phyloP scores from a whole-genome alignment of 176 grass and related monocot species.

The Eragrostis curvula region DNA sequence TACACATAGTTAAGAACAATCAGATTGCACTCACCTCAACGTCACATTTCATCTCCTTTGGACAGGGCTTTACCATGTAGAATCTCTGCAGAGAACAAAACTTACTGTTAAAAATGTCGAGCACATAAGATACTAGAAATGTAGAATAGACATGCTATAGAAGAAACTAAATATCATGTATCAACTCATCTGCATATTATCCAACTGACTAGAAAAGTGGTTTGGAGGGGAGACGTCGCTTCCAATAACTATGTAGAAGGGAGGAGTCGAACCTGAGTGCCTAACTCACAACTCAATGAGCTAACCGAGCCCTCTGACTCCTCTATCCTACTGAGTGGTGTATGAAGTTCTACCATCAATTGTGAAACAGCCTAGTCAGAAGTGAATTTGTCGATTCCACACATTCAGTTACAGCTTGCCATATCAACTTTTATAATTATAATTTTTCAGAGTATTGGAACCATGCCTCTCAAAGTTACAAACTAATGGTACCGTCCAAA shows the following conservation, averaged over 20 bases:
- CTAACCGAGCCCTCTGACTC: no score
- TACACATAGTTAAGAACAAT: not conserved
- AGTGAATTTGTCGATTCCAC: slow-evolving; percentile 4
- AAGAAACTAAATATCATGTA: not conserved
- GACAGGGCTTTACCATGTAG: slow-evolving; percentile 97
- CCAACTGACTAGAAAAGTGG: not conserved
- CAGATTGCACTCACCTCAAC: slow-evolving; percentile 71
- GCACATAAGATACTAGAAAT: slow-evolving; percentile 5
- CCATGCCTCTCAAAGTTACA: not conserved
- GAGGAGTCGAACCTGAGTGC: no score
- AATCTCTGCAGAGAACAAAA: slow-evolving; percentile 74
- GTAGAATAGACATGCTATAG: not conserved
- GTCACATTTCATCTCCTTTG: slow-evolving; percentile 98
- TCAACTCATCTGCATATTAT: slow-evolving; percentile 31
- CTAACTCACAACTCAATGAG: no score
- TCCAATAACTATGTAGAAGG: no score
- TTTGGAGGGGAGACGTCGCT: no score
- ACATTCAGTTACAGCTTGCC: not conserved
- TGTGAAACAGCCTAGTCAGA: slow-evolving; percentile 2
- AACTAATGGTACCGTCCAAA: slow-evolving; percentile 17
- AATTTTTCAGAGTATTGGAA: slow-evolving; percentile 9
- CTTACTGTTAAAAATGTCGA: slow-evolving; percentile 15
- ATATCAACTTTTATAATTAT: not conserved
- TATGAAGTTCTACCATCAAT: not conserved
- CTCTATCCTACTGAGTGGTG: not conserved